A percentile compares a stretch with the other conserved stretches of the same genome.
These are phyloP conservation scores for Starmera caribaea DNA, from an alignment of 805 yeast genomes.

Conservation along the genomic window DNA sequence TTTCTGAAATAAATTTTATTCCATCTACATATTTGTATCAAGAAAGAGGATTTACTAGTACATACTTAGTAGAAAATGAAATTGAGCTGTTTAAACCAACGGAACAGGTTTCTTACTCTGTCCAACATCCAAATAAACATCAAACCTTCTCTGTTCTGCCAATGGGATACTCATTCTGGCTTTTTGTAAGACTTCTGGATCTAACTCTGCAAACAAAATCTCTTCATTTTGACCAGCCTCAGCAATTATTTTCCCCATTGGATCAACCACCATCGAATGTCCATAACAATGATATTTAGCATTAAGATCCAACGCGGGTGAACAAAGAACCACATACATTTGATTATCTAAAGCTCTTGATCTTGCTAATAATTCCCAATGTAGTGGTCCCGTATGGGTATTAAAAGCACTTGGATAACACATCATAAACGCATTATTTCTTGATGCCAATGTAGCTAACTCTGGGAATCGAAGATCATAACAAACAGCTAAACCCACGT, in stretches of 20 bases:
- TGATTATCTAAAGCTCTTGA: slow-evolving; percentile 72
- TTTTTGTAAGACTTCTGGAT: slow-evolving; percentile 40
- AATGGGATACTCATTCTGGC: slow-evolving; percentile 62
- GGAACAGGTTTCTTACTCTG: neutral
- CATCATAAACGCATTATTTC: slow-evolving; percentile 63
- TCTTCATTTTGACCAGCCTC: slow-evolving; percentile 75
- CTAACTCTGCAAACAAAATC: slow-evolving; percentile 59
- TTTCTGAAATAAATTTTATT: too few species aligned
- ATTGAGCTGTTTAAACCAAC: neutral
- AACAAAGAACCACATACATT: slow-evolving; percentile 64
- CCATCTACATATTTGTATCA: too few species aligned
- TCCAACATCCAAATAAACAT: slow-evolving; percentile 32
- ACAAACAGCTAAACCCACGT: slow-evolving; percentile 79
- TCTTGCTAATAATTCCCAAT: slow-evolving; percentile 70
- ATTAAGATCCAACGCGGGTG: slow-evolving; percentile 75
- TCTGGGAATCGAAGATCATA: slow-evolving; percentile 80
- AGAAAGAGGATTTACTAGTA: too few species aligned
- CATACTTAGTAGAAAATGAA: too few species aligned
- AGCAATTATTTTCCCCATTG: slow-evolving; percentile 47
- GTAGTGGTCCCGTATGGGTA: slow-evolving; percentile 77
- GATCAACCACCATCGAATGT: slow-evolving; percentile 55
- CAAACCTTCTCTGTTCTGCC: slow-evolving; percentile 57
- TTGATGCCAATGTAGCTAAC: slow-evolving; percentile 54
- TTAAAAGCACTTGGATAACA: slow-evolving; percentile 79
- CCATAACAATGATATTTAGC: slow-evolving; percentile 58